phyloP scores from a whole-genome alignment of 73 alveolate species.

The Blepharisma japonicum region DNA sequence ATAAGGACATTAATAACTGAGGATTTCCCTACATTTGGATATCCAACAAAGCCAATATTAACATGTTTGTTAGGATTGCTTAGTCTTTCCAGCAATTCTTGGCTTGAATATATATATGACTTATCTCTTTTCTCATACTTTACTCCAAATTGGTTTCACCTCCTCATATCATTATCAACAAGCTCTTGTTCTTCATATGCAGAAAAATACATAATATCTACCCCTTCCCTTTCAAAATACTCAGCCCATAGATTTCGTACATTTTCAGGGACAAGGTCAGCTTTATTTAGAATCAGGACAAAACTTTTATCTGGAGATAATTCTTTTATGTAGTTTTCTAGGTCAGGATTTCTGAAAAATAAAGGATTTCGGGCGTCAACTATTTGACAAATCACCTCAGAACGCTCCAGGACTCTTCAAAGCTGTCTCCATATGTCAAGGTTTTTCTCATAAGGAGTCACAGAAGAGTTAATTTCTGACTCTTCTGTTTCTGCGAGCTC shows the following conservation, averaged over 20 bases:
- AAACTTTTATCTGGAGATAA: slow-evolving; percentile 52
- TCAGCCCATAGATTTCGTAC: slow-evolving; percentile 88
- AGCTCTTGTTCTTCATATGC: slow-evolving; percentile 82
- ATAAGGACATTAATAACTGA: slow-evolving; percentile 94
- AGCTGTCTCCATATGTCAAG: slow-evolving; percentile 96
- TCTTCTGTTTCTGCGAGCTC: slow-evolving; percentile 94
- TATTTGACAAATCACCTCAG: slow-evolving; percentile 84
- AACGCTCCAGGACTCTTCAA: slow-evolving; percentile 96
- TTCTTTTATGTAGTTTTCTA: slow-evolving; percentile 85
- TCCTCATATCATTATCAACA: slow-evolving; percentile 66
- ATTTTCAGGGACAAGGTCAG: slow-evolving; percentile 90
- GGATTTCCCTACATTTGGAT: slow-evolving; percentile 99
- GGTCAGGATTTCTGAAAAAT: slow-evolving; percentile 90
- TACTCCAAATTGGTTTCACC: slow-evolving; percentile 29
- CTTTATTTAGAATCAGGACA: slow-evolving; percentile 75
- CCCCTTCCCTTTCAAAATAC: slow-evolving; percentile 74
- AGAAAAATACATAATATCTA: slow-evolving; percentile 88
- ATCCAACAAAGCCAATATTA: slow-evolving; percentile 94
- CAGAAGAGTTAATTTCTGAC: slow-evolving; percentile 78
- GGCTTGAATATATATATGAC: slow-evolving; percentile 10
- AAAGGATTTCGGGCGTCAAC: slow-evolving; percentile 98
- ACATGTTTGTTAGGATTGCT: slow-evolving; percentile 32
- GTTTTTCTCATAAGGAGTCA: slow-evolving; percentile 98
- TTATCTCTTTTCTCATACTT: slow-evolving; percentile 40
- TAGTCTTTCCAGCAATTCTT: slow-evolving; percentile 30